Evolutionary conservation across 305 asterid genomes (phyloP), one percentile per base, ranked within the genome.

Genomic region (Coffea humblotiana): DNA sequence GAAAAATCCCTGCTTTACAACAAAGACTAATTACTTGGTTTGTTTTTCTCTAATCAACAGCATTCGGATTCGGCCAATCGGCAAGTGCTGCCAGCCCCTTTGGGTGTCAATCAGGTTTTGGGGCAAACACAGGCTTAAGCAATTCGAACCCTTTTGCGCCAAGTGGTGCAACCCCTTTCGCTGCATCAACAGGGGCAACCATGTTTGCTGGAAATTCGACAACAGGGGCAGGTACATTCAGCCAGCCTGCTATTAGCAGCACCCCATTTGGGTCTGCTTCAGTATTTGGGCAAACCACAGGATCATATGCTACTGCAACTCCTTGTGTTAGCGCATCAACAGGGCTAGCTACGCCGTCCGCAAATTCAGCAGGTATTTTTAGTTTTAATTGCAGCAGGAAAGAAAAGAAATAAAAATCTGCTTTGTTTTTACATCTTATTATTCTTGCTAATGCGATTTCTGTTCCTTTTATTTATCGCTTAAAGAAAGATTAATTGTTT

Each of bases 171-270:
- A 43, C 29, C 27, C 54, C 74, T 70, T 45, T 70, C 21, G 74
- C 49, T 16, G 4, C 25, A 13, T 32, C 72, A 1, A 58, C 64
- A 58, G 63, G 27, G 15, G 73, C 51, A 23, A 40, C 52, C 2
- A 37, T 43, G 52, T 43, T 47, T 69, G 25, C 73, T 14, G 73
- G 73, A 40, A 69, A 69, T 69, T 69, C 71, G 14, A 32, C 71
- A 16, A 49, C 54, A 49, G 54, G 54, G 54, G 54, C 58, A 51
- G 15, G 19, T 12, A 51, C 64, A 19, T 21, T 58, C 11, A 25
- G 64, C 25, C 64, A 58, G 64, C 25, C 64, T 58, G 25, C 64
- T 1, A 21, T 10, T 48, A 48, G 3, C 60, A 52, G 6, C 60
- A 52, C 0, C 60, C 21, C 60, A 3, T 52, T 15, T 16, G 6